phyloP scores from a whole-genome alignment of 768 basidiomycete genomes.

The Mycena epipterygia region DNA sequence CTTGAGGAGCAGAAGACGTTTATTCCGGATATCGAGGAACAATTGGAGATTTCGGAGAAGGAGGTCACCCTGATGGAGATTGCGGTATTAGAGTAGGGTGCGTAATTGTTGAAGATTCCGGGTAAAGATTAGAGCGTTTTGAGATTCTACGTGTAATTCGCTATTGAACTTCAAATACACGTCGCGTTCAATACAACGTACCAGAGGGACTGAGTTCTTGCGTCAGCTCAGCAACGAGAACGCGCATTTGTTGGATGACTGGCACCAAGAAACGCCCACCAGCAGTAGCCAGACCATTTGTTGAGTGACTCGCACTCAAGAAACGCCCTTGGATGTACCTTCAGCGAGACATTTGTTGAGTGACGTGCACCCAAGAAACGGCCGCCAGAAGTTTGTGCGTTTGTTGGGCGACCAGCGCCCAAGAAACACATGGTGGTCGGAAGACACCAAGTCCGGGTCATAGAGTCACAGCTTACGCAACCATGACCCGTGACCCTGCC shows the following conservation, averaged over 20 bases:
- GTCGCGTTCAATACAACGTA: neutral
- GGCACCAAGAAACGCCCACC: neutral
- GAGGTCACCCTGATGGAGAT: neutral
- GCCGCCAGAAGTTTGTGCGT: neutral
- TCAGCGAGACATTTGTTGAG: neutral
- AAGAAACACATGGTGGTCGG: conserved; percentile 7
- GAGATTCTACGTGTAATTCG: neutral
- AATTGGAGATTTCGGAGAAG: conserved; percentile 2
- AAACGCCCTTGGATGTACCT: neutral
- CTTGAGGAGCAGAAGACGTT: neutral
- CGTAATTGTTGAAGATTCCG: too few relatives aligned
- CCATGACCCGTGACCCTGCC: neutral
- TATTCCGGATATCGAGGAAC: neutral
- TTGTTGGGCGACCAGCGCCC: conserved; percentile 16
- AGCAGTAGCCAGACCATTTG: neutral
- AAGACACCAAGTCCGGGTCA: too few relatives aligned
- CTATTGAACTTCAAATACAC: too few relatives aligned
- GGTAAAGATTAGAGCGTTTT: neutral
- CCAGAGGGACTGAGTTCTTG: neutral
- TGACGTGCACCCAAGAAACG: neutral
- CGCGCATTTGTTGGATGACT: neutral
- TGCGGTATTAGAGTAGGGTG: neutral
- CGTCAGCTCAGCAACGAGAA: neutral
- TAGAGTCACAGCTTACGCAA: too few relatives aligned
- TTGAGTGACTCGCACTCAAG: conserved; percentile 4